Percentiles rank a stretch among this genome's conserved stretches.
phyloP scores from a whole-genome alignment of 2,329 filamentous ascomycete genomes.

The Monosporascus sp. region DNA sequence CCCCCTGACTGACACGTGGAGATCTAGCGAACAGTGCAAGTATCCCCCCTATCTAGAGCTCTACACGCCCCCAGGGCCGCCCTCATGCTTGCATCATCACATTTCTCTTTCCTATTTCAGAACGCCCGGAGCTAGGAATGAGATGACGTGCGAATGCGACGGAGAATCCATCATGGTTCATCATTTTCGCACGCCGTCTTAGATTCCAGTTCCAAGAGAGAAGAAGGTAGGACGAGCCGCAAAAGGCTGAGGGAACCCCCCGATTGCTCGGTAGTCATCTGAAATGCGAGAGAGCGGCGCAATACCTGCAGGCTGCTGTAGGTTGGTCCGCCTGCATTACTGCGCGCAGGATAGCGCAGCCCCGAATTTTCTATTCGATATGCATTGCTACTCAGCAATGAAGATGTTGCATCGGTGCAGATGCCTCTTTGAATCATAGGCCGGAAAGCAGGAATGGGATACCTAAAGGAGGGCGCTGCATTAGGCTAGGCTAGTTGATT shows the following conservation, averaged over 20 bases:
- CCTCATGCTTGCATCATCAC: neutral
- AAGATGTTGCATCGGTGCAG: no score
- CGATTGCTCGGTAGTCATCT: neutral
- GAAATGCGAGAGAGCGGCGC: no score
- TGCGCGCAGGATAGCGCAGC: no score
- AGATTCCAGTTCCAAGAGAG: neutral
- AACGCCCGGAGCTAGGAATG: neutral
- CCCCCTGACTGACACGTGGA: neutral
- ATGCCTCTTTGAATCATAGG: no score
- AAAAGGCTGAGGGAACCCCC: neutral
- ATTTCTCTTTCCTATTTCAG: neutral
- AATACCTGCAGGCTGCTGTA: no score
- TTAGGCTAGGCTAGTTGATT: no score
- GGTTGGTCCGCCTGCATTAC: no score
- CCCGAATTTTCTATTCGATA: no score
- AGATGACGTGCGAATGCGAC: neutral
- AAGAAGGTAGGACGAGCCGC: neutral
- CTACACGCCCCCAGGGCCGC: neutral
- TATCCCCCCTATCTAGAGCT: neutral
- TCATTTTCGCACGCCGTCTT: neutral
- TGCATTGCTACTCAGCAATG: no score
- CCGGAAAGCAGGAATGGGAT: no score
- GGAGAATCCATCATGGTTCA: neutral
- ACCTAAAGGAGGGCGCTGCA: no score
- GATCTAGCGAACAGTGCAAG: neutral